These are phyloP conservation scores for Globisporangium heterothallicum DNA, from an alignment of 352 stramenopile species.

Conservation along the genomic window DNA sequence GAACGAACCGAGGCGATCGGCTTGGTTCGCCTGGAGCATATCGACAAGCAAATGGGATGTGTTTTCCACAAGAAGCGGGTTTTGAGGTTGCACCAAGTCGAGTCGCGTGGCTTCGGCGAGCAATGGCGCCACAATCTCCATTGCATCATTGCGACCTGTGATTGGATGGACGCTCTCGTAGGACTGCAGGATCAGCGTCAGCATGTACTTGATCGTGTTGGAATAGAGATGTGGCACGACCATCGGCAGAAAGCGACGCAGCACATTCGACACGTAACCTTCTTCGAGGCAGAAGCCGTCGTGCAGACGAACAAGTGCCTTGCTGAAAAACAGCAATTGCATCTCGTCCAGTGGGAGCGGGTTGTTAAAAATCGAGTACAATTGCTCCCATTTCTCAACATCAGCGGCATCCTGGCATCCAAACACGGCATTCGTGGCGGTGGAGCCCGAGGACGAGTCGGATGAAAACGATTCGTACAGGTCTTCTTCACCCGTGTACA, in stretches of 20 bases:
- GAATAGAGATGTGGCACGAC: slow-evolving; percentile 84
- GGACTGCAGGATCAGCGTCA: slow-evolving; percentile 82
- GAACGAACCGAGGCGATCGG: slow-evolving; percentile 77
- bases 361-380: slow-evolving; percentile 82
- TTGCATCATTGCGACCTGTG: slow-evolving; percentile 81
- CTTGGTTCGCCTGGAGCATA: slow-evolving; percentile 85
- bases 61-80: slow-evolving; percentile 63
- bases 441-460: slow-evolving; percentile 70
- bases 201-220: slow-evolving; percentile 89
- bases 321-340: slow-evolving; percentile 85
- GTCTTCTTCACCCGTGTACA: slow-evolving; percentile 85
- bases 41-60: slow-evolving; percentile 74
- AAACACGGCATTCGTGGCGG: slow-evolving; percentile 61
- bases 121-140: slow-evolving; percentile 74
- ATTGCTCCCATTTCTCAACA: slow-evolving; percentile 72
- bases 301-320: slow-evolving; percentile 80
- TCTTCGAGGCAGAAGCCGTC: slow-evolving; percentile 85
- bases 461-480: slow-evolving; percentile 87
- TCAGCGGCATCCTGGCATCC: slow-evolving; percentile 71
- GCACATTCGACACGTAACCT: slow-evolving; percentile 77
- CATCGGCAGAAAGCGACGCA: slow-evolving; percentile 68
- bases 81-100: slow-evolving; percentile 27
- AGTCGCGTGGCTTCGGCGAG: slow-evolving; percentile 50
- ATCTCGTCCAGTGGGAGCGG: slow-evolving; percentile 77
- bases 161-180: slow-evolving; percentile 87